Evolutionary conservation across 495 filamentous ascomycete genomes (phyloP).

Genomic region (Massariosphaeria phaeospora): DNA sequence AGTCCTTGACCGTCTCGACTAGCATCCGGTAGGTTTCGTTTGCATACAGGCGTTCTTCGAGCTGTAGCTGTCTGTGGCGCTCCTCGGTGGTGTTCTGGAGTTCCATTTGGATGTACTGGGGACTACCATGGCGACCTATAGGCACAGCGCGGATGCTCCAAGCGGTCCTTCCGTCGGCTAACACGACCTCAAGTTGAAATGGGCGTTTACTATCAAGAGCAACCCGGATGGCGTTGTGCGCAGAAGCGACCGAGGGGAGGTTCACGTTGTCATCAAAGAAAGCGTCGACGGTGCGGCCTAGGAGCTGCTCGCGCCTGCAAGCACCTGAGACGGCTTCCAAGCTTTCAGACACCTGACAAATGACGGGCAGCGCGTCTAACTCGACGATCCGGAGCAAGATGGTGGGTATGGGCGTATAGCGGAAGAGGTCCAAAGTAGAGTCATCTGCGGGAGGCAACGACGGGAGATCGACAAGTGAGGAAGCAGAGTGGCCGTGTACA

Average conservation of each 20-base stretch:
- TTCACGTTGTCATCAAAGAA: slow-evolving; percentile 12
- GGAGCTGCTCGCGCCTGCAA: slow-evolving; percentile 5
- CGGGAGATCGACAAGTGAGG: too few species aligned
- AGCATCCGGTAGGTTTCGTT: slow-evolving; percentile 60
- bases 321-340: slow-evolving; percentile 10
- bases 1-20: slow-evolving; percentile 61
- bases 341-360: slow-evolving; percentile 26
- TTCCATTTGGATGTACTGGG: slow-evolving; percentile 26
- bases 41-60: slow-evolving; percentile 45
- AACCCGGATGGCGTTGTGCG: slow-evolving; percentile 9
- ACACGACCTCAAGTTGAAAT: slow-evolving; percentile 6
- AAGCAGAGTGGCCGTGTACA: too few species aligned
- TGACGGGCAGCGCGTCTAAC: not conserved
- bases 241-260: slow-evolving; percentile 9
- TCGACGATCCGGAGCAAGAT: too few species aligned
- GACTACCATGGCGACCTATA: slow-evolving; percentile 8
- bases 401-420: slow-evolving; percentile 18
- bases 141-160: slow-evolving; percentile 28
- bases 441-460: too few species aligned
- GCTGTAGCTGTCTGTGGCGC: slow-evolving; percentile 11
- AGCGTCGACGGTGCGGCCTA: slow-evolving; percentile 10
- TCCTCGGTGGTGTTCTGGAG: slow-evolving; percentile 22
- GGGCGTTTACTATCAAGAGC: slow-evolving; percentile 8
- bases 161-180: not conserved
- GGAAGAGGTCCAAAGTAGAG: slow-evolving; percentile 5